Conservation (phyloP, 352 stramenopile genomes). For the Globisporangium iwayamae region DNA sequence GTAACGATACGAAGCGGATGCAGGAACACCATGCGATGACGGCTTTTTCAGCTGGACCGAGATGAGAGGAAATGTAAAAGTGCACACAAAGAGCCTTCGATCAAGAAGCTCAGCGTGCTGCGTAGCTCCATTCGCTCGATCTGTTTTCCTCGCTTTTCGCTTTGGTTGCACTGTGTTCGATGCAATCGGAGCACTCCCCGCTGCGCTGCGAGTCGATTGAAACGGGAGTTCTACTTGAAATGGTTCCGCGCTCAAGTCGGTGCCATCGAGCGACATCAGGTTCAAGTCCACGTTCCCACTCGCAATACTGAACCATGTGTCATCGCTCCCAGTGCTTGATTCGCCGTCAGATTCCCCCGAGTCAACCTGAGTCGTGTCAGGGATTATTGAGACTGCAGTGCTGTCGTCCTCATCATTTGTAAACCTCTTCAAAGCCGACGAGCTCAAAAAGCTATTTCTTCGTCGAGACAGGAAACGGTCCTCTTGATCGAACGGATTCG, state of each 20-base stretch:
- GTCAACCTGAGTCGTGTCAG: slow-evolving; percentile 22
- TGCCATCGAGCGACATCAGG: slow-evolving; percentile 7
- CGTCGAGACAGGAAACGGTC: slow-evolving; percentile 18
- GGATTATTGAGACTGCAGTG: slow-evolving; percentile 12
- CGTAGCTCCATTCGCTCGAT: slow-evolving; percentile 16
- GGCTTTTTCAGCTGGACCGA: slow-evolving; percentile 81
- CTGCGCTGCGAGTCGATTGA: slow-evolving; percentile 3
- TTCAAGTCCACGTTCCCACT: slow-evolving; percentile 56
- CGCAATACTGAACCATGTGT: slow-evolving; percentile 88
- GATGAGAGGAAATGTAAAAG: slow-evolving; percentile 79
- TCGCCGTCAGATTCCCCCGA: slow-evolving; percentile 44
- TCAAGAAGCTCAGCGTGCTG: slow-evolving; percentile 53
- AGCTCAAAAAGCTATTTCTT: slow-evolving; percentile 42
- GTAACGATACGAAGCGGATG: slow-evolving; percentile 55
- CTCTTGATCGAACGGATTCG: slow-evolving; percentile 26
- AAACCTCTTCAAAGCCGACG: slow-evolving; percentile 48
- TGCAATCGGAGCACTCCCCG: neutral
- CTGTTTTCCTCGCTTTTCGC: slow-evolving; percentile 24
- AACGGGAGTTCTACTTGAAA: neutral
- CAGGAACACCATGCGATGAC: slow-evolving; percentile 31
- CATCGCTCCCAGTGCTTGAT: slow-evolving; percentile 79
- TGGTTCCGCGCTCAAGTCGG: neutral
- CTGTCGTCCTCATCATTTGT: slow-evolving; percentile 36
- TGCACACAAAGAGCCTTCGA: slow-evolving; percentile 69
- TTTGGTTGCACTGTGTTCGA: slow-evolving; percentile 14